phyloP scores from a whole-genome alignment of 805 yeast species.

The Citeromyces matritensis region DNA sequence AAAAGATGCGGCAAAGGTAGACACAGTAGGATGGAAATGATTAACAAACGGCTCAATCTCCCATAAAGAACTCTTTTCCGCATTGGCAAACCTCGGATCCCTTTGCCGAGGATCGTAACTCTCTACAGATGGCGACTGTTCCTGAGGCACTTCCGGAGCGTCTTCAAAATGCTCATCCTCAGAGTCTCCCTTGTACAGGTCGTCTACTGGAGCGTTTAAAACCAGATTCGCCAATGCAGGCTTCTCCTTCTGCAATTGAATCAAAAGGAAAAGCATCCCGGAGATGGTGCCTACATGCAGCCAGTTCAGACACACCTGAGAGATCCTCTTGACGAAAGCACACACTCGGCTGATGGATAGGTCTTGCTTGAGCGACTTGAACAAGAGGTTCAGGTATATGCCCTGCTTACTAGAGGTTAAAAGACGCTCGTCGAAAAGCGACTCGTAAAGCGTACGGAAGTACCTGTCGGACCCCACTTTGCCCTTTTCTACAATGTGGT shows the following conservation, averaged over 20 bases:
- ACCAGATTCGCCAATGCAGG: constrained; percentile 60
- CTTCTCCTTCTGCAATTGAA: constrained; percentile 45
- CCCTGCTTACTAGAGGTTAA: constrained; percentile 85
- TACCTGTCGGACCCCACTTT: constrained; percentile 37
- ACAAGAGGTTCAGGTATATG: constrained; percentile 74
- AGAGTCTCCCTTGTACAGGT: constrained; percentile 23
- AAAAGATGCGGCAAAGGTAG: constrained; percentile 60
- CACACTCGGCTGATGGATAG: constrained; percentile 45
- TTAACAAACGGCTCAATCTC: constrained; percentile 58
- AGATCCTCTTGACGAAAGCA: constrained; percentile 83
- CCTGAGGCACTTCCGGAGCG: constrained; percentile 5
- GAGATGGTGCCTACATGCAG: constrained; percentile 74
- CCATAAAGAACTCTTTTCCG: constrained; percentile 74
- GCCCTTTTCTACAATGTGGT: constrained; percentile 55
- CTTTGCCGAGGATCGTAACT: constrained; percentile 75
- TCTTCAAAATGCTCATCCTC: constrained; percentile 10
- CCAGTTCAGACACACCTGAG: constrained; percentile 81
- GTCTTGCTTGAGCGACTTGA: constrained; percentile 71
- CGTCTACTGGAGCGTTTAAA: constrained; percentile 34
- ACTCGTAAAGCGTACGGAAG: constrained; percentile 81
- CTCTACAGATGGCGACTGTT: constrained; percentile 4
- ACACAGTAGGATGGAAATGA: constrained; percentile 89
- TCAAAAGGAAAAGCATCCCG: constrained; percentile 65
- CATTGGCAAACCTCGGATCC: constrained; percentile 88
- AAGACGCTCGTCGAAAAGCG: constrained; percentile 72